These are phyloP conservation scores for Trichophyton mentagrophytes DNA, from an alignment of 2,329 filamentous ascomycete genomes.

Conservation along the genomic window DNA sequence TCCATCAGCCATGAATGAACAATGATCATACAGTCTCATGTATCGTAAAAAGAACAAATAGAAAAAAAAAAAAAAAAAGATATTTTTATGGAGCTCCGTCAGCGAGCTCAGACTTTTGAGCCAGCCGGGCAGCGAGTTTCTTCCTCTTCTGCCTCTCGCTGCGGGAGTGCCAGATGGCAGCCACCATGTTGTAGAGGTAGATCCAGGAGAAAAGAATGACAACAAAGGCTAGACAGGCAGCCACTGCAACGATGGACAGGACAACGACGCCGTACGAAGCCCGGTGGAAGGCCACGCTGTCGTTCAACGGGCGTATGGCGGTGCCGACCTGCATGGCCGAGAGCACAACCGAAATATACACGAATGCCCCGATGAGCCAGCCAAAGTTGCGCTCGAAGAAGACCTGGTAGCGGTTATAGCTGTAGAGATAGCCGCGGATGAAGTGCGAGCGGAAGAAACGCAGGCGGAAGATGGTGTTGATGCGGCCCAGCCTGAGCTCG, in stretches of 20 bases:
- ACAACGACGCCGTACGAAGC: slow-evolving; percentile 11
- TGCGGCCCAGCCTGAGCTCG: slow-evolving; percentile 32
- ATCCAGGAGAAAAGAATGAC: slow-evolving; percentile 7
- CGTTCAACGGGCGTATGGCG: slow-evolving; percentile 6
- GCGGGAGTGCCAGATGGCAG: slow-evolving; percentile 6
- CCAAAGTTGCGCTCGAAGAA: slow-evolving; percentile 36
- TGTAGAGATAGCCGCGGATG: slow-evolving; percentile 20
- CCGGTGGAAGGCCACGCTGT: slow-evolving; percentile 8
- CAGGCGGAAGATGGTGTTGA: slow-evolving; percentile 34
- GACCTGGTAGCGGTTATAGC: slow-evolving; percentile 25
- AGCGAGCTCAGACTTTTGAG: not conserved
- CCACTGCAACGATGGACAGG: slow-evolving; percentile 11
- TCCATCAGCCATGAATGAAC: not conserved
- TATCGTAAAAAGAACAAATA: not conserved
- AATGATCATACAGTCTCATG: not conserved
- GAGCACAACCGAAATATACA: slow-evolving; percentile 36
- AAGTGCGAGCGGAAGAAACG: slow-evolving; percentile 19
- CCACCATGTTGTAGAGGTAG: slow-evolving; percentile 11
- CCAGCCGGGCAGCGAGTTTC: not conserved
- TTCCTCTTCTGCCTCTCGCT: slow-evolving; percentile 7
- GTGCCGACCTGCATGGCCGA: slow-evolving; percentile 38
- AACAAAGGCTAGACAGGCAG: slow-evolving; percentile 7
- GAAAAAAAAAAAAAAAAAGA: too few species aligned
- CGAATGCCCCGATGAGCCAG: slow-evolving; percentile 29
- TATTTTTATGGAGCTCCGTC: not conserved